These are phyloP conservation scores for Punctularia strigosozonata DNA, from an alignment of 768 basidiomycete genomes.

Conservation along the genomic window DNA sequence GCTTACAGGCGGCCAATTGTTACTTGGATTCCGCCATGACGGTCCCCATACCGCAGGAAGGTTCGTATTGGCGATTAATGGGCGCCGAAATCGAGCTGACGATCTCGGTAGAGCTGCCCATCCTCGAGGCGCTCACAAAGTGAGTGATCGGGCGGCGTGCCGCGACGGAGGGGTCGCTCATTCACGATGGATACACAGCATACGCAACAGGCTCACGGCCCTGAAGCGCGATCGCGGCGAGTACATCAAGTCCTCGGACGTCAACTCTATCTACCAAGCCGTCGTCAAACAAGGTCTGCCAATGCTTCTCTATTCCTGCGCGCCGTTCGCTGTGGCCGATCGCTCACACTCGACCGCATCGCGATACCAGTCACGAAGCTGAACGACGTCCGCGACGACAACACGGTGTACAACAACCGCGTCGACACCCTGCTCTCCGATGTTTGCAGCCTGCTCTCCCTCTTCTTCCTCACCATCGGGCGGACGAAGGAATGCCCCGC, in stretches of 20 bases:
- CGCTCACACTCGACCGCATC: neutral
- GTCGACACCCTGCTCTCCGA: constrained; percentile 93
- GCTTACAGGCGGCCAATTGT: too few species aligned
- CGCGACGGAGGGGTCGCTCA: neutral
- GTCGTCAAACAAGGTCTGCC: constrained; percentile 85
- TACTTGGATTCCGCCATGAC: constrained; percentile 30
- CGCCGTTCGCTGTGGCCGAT: too few species aligned
- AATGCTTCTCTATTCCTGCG: neutral
- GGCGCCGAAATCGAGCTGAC: constrained; percentile 8
- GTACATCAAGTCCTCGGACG: constrained; percentile 89
- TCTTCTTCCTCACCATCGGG: constrained; percentile 97
- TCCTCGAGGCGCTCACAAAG: constrained; percentile 93
- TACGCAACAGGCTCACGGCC: constrained; percentile 89
- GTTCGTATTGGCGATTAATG: constrained; percentile 25
- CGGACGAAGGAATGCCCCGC: constrained; percentile 92
- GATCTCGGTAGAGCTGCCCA: constrained; percentile 62
- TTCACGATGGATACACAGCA: constrained; percentile 32
- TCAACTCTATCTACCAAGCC: constrained; percentile 83
- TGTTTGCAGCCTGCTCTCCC: constrained; percentile 87
- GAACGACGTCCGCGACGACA: constrained; percentile 81
- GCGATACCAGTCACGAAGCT: constrained; percentile 64
- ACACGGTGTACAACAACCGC: constrained; percentile 68
- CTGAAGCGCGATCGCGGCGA: constrained; percentile 89
- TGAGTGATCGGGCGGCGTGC: constrained; percentile 20
- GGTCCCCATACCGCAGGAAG: constrained; percentile 70